Conservation (phyloP, 495 filamentous ascomycete species). For the Podospora anserina region DNA sequence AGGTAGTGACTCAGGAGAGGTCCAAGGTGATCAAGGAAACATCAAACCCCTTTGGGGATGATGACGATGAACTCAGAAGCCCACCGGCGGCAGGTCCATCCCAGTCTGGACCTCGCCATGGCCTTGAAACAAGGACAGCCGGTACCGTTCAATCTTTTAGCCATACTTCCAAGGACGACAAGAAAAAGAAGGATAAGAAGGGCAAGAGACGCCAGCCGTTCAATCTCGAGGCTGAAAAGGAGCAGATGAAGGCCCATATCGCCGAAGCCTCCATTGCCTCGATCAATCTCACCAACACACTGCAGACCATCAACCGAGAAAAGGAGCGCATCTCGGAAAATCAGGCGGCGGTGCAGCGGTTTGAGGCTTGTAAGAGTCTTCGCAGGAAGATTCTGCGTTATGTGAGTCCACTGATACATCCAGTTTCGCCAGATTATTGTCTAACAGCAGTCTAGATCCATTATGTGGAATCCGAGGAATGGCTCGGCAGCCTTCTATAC, state of each 20-base stretch:
- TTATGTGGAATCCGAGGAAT: slow-evolving; percentile 76
- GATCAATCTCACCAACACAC: slow-evolving; percentile 83
- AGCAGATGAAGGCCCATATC: slow-evolving; percentile 73
- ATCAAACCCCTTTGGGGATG: slow-evolving; percentile 59
- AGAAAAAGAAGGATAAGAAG: slow-evolving; percentile 50
- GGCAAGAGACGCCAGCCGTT: slow-evolving; percentile 59
- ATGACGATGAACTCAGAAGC: slow-evolving; percentile 52
- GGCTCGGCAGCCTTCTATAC: slow-evolving; percentile 73
- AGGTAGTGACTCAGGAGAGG: slow-evolving; percentile 62
- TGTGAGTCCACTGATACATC: slow-evolving; percentile 38
- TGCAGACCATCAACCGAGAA: slow-evolving; percentile 90
- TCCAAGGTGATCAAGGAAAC: slow-evolving; percentile 80
- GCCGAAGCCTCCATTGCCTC: slow-evolving; percentile 83
- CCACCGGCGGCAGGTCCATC: slow-evolving; percentile 9
- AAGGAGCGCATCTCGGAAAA: slow-evolving; percentile 84
- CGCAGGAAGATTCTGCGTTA: slow-evolving; percentile 83
- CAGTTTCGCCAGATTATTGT: background rate
- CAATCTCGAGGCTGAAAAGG: slow-evolving; percentile 84
- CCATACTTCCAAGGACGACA: slow-evolving; percentile 41
- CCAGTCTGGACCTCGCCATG: slow-evolving; percentile 33
- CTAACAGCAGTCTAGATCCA: slow-evolving; percentile 56
- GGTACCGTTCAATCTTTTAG: slow-evolving; percentile 36
- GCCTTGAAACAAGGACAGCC: slow-evolving; percentile 20
- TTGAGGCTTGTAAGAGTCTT: slow-evolving; percentile 81
- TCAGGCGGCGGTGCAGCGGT: slow-evolving; percentile 65